These are phyloP conservation scores for Thermomucor indicae-seudaticae DNA, from an alignment of 371 early-diverging fungal species.

Conservation along the genomic window DNA sequence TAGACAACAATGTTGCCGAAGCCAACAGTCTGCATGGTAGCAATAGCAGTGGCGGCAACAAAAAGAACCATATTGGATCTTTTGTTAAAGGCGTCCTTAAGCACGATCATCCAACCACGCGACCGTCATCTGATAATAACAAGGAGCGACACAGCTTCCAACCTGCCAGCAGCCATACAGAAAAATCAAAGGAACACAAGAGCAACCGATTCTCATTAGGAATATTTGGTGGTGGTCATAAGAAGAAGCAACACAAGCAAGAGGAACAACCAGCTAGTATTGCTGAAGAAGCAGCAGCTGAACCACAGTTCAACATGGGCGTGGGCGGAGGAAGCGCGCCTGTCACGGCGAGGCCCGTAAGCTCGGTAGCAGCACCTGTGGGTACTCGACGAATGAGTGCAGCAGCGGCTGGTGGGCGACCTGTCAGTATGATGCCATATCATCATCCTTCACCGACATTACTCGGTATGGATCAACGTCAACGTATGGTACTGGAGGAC, in stretches of 20 bases:
- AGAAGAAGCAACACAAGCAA: slow-evolving; percentile 16
- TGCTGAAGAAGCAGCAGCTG: neutral
- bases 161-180: neutral
- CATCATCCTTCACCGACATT: neutral
- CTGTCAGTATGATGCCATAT: too few species aligned
- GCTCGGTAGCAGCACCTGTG: neutral
- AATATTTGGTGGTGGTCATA: slow-evolving; percentile 17
- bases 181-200: too few species aligned
- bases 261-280: slow-evolving; percentile 7
- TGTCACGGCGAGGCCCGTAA: neutral
- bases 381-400: neutral
- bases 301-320: neutral
- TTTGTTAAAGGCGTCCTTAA: slow-evolving; percentile 23
- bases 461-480: neutral
- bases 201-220: slow-evolving; percentile 15
- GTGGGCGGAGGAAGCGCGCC: slow-evolving; percentile 1
- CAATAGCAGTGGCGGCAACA: slow-evolving; percentile 1
- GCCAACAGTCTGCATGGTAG: neutral
- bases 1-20: neutral
- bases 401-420: neutral
- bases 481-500: slow-evolving; percentile 2
- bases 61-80: slow-evolving; percentile 14
- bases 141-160: neutral
- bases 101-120: neutral
- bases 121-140: neutral